Conservation (phyloP, 1,284 basidiomycete genomes). For the Neonothopanus nambi region DNA sequence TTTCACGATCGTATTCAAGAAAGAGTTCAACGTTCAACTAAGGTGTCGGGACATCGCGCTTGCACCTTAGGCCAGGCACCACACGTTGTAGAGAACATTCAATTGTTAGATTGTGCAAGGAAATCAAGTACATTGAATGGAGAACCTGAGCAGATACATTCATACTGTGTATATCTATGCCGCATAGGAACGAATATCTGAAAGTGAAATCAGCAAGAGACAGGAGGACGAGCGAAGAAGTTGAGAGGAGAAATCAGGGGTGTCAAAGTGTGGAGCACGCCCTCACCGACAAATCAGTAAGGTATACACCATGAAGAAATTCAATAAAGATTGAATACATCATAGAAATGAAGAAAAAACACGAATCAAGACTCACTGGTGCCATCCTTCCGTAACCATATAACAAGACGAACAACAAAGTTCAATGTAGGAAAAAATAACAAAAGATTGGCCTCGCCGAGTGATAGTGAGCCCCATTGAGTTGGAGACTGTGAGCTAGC, state of each 20-base stretch:
- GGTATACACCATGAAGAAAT: slow-evolving; percentile 90
- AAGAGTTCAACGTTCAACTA: no score
- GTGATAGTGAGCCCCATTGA: slow-evolving; percentile 89
- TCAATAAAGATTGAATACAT: slow-evolving; percentile 59
- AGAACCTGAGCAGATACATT: no score
- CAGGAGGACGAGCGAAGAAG: background rate
- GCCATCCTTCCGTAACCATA: slow-evolving; percentile 6
- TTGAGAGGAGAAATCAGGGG: slow-evolving; percentile 68
- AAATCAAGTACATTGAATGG: no score
- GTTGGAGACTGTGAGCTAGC: slow-evolving; percentile 60
- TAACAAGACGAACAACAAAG: slow-evolving; percentile 43
- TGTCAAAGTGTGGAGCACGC: slow-evolving; percentile 79
- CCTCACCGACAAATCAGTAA: slow-evolving; percentile 37
- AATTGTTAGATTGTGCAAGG: no score
- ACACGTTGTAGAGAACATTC: no score
- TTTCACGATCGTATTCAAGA: no score
- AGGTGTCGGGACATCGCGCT: no score
- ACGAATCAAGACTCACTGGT: slow-evolving; percentile 36
- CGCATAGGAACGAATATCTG: no score
- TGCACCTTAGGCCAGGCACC: no score
- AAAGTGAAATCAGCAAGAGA: background rate
- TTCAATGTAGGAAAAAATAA: slow-evolving; percentile 54
- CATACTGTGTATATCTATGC: no score
- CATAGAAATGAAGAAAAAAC: slow-evolving; percentile 36
- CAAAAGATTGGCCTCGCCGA: slow-evolving; percentile 47